Conservation (phyloP, 495 filamentous ascomycete genomes). For the Aspergillus carlsbadensis region DNA sequence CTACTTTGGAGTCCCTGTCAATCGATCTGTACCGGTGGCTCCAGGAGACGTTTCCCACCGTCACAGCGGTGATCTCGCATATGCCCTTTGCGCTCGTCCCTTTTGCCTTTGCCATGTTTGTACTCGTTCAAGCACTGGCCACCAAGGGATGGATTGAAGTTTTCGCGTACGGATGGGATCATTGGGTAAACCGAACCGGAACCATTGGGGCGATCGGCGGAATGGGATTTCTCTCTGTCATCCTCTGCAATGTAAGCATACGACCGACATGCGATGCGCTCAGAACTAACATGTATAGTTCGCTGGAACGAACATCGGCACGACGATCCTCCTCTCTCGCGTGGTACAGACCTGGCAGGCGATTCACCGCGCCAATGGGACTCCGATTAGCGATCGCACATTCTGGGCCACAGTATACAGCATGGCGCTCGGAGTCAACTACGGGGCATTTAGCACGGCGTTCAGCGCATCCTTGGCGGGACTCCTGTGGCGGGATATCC, state of each 20-base stretch:
- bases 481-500: conserved; percentile 12
- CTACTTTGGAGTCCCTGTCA: background rate
- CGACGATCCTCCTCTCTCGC: conserved; percentile 13
- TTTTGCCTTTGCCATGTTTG: conserved; percentile 12
- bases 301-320: conserved; percentile 15
- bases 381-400: conserved; percentile 7
- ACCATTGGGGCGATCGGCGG: conserved; percentile 7
- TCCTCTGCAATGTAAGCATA: conserved; percentile 10
- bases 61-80: conserved; percentile 4
- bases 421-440: conserved; percentile 13
- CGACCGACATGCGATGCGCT: background rate
- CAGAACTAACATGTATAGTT: conserved; percentile 4
- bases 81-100: conserved; percentile 13
- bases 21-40: background rate
- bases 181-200: conserved; percentile 10
- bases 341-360: conserved; percentile 9
- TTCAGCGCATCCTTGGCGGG: conserved; percentile 12
- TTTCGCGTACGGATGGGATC: conserved; percentile 14
- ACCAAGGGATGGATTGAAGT: conserved; percentile 15
- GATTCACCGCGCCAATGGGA: background rate
- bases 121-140: conserved; percentile 8
- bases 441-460: conserved; percentile 11
- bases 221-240: conserved; percentile 10
- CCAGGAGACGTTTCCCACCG: conserved; percentile 10
- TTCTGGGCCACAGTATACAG: conserved; percentile 16